Conservation (phyloP, 1,284 basidiomycete genomes). For the Xerocomus amazonicus region DNA sequence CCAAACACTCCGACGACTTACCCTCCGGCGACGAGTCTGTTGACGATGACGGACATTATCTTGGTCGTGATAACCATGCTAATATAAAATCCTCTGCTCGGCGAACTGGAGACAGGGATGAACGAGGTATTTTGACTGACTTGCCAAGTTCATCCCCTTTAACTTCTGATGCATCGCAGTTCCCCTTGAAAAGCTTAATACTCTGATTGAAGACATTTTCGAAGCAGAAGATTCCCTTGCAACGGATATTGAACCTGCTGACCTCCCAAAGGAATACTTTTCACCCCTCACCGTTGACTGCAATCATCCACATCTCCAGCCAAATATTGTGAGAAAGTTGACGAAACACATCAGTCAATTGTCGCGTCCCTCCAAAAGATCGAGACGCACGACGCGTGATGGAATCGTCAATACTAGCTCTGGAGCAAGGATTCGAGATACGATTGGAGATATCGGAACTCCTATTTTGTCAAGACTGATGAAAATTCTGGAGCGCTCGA, state of each 20-base stretch:
- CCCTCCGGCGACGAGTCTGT: conserved; percentile 48
- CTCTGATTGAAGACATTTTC: conserved; percentile 79
- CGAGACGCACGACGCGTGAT: conserved; percentile 41
- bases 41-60: conserved; percentile 40
- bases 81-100: conserved; percentile 47
- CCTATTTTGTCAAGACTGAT: conserved; percentile 60
- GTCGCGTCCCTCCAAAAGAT: conserved; percentile 58
- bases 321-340: conserved; percentile 62
- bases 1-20: conserved; percentile 25
- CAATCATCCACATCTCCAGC: conserved; percentile 57
- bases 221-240: conserved; percentile 83
- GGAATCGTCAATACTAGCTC: conserved; percentile 36
- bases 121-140: conserved; percentile 47
- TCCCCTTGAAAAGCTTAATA: conserved; percentile 70
- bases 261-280: conserved; percentile 66
- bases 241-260: conserved; percentile 52
- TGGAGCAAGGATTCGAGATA: conserved; percentile 45
- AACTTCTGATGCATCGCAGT: conserved; percentile 36
- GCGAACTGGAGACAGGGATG: conserved; percentile 72
- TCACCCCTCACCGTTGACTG: conserved; percentile 55
- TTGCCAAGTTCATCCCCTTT: background rate
- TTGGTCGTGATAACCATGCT: conserved; percentile 24
- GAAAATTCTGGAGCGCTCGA: conserved; percentile 73
- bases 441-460: conserved; percentile 65
- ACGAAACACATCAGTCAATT: conserved; percentile 64